A percentile compares a stretch with the other conserved stretches of the same genome.
These are phyloP conservation scores for Yarrowia osloensis DNA, from an alignment of 805 yeast species.

Conservation along the genomic window DNA sequence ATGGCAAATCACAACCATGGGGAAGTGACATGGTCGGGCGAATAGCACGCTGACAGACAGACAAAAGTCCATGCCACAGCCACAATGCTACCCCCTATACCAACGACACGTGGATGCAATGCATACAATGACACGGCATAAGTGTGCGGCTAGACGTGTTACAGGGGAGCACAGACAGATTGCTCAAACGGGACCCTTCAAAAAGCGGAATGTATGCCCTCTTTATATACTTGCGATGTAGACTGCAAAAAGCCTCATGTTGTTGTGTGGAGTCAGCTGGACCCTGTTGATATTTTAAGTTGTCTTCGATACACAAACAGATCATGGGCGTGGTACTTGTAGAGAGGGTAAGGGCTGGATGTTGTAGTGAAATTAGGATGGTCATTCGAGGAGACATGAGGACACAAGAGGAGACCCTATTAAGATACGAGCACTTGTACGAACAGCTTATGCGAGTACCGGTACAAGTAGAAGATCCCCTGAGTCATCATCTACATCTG, in stretches of 20 bases:
- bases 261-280: background rate
- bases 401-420: too few relatives aligned
- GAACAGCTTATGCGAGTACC: too few relatives aligned
- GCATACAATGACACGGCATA: conserved; percentile 20
- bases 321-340: background rate
- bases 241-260: background rate
- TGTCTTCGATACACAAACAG: background rate
- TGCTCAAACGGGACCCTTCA: background rate
- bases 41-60: background rate
- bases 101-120: background rate
- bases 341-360: background rate
- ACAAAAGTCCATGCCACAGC: background rate
- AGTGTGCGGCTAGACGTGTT: conserved; percentile 13
- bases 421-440: too few relatives aligned
- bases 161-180: background rate
- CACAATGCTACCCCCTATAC: background rate
- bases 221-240: background rate
- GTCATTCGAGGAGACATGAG: too few relatives aligned
- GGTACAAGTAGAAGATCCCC: too few relatives aligned
- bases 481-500: too few relatives aligned
- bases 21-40: too few relatives aligned
- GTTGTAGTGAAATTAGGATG: too few relatives aligned
- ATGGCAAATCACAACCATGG: too few relatives aligned
- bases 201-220: background rate
- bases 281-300: background rate